Evolutionary conservation across 176 grass and related monocot species (phyloP), one percentile per base, ranked within the genome.

Genomic region (Areca catechu): DNA sequence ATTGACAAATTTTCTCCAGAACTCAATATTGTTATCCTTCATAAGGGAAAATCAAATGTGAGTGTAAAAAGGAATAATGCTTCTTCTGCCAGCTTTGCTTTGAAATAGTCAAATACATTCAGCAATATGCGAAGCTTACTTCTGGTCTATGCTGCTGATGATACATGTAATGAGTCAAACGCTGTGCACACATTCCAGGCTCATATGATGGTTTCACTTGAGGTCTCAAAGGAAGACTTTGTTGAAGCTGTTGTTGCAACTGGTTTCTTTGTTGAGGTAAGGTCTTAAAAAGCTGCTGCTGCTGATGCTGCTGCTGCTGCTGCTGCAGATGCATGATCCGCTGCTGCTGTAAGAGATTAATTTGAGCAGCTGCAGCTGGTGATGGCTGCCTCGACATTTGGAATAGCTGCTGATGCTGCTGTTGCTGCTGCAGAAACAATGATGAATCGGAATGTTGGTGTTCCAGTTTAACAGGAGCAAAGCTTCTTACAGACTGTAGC

Each of bases 21-120:
- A 76, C 16, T 61, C 66, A 61, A 77, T 77, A 66, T 77, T 77
- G 58, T 68, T 77, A 54, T 77, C 58, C 67, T 77, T 19, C 19
- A 52, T 50, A 19, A 20, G 10, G 47, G 16, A 50, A 29, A 52
- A 23, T 15, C n/a, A 20, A 54, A 7, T 43, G 34, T 43, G 34
- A 43, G 34, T 43, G 10, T 43, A 43, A 43, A 10, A 43, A 43
- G 34, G 3, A 43, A 43, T 12, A 43, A 12, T 12, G 34, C 34
- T 43, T 43, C 10, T 43, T 12, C 34, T 43, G 7, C 34, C 34
- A 43, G 10, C 34, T 43, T 43, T 10, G 34, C 7, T 10, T 14
- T 43, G 34, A 43, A 12, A 43, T 43, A 43, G 34, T 12, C 34
- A 43, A 43, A 43, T 43, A 12, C 34, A 43, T 14, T 12, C 34